phyloP scores from a whole-genome alignment of 805 yeast species.

The Starmerella sirachaensis region DNA sequence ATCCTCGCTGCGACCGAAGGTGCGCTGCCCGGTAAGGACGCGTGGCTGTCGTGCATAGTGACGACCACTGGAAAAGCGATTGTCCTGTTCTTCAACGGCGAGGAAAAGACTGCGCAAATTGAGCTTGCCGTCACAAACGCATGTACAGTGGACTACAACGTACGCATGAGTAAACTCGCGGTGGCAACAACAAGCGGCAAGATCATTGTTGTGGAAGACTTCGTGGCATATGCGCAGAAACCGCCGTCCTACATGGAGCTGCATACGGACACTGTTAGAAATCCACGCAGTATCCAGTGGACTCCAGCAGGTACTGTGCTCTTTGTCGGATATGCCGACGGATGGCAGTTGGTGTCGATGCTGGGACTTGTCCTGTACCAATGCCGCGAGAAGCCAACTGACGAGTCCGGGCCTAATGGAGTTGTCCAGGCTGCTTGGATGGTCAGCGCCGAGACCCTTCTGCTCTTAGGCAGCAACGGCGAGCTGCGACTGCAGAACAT shows the following conservation, averaged over 20 bases:
- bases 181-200: slow-evolving; percentile 23
- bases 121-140: background rate
- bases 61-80: background rate
- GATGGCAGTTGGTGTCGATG: slow-evolving; percentile 40
- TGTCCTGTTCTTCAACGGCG: slow-evolving; percentile 2
- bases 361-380: slow-evolving; percentile 32
- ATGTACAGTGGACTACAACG: slow-evolving; percentile 31
- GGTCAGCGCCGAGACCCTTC: slow-evolving; percentile 29
- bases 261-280: slow-evolving; percentile 2
- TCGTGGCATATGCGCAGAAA: background rate
- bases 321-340: slow-evolving; percentile 29
- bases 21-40: slow-evolving; percentile 4
- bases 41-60: slow-evolving; percentile 2
- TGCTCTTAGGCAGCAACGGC: slow-evolving; percentile 25
- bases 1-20: background rate
- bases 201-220: slow-evolving; percentile 3
- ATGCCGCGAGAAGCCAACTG: slow-evolving; percentile 2
- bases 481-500: slow-evolving; percentile 19
- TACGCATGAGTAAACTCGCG: slow-evolving; percentile 33
- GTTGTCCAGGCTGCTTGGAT: slow-evolving; percentile 28
- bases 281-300: slow-evolving; percentile 26
- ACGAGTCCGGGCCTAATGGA: slow-evolving; percentile 14
- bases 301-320: slow-evolving; percentile 30
- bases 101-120: background rate
- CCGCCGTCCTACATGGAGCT: slow-evolving; percentile 12